phyloP scores from a whole-genome alignment of 129 eudicot species.

The Dittrichia graveolens region DNA sequence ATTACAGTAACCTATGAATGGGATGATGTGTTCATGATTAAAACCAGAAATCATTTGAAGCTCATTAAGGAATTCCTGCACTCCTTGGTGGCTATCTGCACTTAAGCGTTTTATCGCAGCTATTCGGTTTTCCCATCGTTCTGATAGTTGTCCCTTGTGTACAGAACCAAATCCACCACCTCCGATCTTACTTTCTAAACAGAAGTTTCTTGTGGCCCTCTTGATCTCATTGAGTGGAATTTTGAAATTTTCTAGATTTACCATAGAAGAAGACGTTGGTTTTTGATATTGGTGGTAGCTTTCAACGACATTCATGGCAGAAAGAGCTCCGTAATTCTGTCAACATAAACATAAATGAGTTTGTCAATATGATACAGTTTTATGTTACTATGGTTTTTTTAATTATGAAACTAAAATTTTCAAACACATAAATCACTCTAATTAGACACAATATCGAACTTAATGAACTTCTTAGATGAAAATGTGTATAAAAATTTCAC shows the following conservation, averaged over 20 bases:
- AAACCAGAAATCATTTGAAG: background rate
- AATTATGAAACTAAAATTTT: too few species aligned
- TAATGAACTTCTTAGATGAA: too few species aligned
- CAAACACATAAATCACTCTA: too few species aligned
- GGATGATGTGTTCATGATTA: background rate
- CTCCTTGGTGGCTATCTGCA: background rate
- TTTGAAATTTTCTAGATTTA: background rate
- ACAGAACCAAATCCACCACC: background rate
- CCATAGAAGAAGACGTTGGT: background rate
- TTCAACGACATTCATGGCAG: background rate
- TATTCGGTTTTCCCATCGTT: background rate
- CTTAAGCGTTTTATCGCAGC: background rate
- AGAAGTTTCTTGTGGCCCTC: background rate
- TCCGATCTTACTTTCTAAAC: background rate
- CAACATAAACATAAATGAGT: background rate
- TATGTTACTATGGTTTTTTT: too few species aligned
- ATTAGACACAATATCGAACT: too few species aligned
- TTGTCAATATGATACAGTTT: too few species aligned
- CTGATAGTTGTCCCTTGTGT: background rate
- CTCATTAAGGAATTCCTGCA: background rate
- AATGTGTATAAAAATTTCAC: too few species aligned
- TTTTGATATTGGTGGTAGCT: background rate
- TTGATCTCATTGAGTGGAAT: background rate
- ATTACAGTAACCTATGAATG: conserved; percentile 7
- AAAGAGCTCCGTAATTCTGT: background rate